Conservation (phyloP, 129 eudicot species). For the Lactuca sativa region DNA sequence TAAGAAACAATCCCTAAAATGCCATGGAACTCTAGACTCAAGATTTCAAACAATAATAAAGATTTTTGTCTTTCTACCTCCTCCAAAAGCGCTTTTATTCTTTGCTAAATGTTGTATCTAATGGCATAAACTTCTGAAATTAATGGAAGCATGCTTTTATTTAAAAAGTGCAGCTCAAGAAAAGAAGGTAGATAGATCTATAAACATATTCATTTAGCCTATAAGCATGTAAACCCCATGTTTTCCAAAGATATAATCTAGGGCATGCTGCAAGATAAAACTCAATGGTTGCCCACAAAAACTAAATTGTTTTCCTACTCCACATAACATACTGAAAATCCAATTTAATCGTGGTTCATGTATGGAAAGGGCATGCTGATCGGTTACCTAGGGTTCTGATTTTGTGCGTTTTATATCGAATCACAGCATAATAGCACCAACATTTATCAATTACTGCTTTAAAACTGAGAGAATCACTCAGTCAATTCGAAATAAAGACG, state of each 20-base stretch:
- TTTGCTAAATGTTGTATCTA: not conserved
- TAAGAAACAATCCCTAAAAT: not conserved
- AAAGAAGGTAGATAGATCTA: conserved; percentile 3
- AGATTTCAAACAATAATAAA: conserved; percentile 8
- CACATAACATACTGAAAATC: not conserved
- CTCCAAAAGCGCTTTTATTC: not conserved
- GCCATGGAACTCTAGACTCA: not conserved
- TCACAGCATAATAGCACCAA: conserved; percentile 5
- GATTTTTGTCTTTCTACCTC: conserved; percentile 11
- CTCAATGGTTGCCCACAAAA: not conserved
- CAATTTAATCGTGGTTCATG: not conserved
- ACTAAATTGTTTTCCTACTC: not conserved
- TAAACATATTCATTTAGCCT: not conserved
- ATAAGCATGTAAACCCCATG: not conserved
- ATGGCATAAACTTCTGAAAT: not conserved
- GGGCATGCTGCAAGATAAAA: not conserved
- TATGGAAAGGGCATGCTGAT: not conserved
- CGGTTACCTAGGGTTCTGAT: conserved; percentile 31
- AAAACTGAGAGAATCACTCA: not conserved
- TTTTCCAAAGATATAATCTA: not conserved
- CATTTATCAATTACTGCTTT: conserved; percentile 8
- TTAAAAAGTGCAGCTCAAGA: conserved; percentile 20
- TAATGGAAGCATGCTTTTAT: not conserved
- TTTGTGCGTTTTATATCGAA: not conserved
- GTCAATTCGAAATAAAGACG: not conserved